Evolutionary conservation across 805 yeast species (phyloP).

Genomic region (Candida pseudofarinosa): DNA sequence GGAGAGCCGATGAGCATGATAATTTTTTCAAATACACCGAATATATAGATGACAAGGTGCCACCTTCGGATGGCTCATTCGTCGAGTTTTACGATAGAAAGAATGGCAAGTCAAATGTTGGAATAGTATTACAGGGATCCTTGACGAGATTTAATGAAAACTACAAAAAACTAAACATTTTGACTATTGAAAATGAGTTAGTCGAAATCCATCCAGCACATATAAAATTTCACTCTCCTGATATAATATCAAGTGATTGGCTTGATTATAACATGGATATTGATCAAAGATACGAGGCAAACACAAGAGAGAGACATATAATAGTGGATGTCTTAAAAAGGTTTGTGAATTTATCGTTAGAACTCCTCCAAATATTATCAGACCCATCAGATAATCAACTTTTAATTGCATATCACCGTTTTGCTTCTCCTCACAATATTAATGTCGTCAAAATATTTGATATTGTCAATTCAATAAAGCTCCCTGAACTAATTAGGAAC

Average conservation of each 20-base stretch:
- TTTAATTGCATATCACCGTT: constrained; percentile 21
- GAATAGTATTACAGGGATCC: constrained; percentile 33
- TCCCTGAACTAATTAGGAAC: constrained; percentile 9
- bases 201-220: constrained; percentile 21
- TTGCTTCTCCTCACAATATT: constrained; percentile 11
- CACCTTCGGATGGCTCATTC: constrained; percentile 29
- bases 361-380: constrained; percentile 8
- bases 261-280: constrained; percentile 12
- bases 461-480: constrained; percentile 11
- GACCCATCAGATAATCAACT: constrained; percentile 8
- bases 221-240: constrained; percentile 27
- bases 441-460: constrained; percentile 12
- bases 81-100: constrained; percentile 28
- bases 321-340: constrained; percentile 20
- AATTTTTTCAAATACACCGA: too few species aligned
- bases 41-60: not conserved
- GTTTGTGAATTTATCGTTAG: constrained; percentile 19
- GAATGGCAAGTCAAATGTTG: constrained; percentile 19
- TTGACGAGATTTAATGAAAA: constrained; percentile 29
- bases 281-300: constrained; percentile 20
- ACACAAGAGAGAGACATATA: constrained; percentile 12
- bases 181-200: constrained; percentile 30
- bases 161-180: constrained; percentile 27
- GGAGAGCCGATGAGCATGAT: too few species aligned
- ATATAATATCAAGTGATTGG: constrained; percentile 20